Conservation (phyloP, 805 yeast genomes). For the Lipomyces sp. region DNA sequence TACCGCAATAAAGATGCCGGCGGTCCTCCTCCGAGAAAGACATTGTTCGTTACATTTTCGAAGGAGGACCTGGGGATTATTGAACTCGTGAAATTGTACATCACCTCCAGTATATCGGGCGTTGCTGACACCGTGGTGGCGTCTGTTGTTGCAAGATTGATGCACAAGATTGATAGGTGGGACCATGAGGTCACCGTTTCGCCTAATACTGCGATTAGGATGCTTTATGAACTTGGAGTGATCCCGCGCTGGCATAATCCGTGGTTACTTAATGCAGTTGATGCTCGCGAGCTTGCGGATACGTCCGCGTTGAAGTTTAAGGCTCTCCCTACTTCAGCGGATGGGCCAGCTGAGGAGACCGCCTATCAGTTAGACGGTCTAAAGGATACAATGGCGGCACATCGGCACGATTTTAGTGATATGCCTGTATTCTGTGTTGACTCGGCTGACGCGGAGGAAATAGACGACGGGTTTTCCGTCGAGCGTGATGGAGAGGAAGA, state of each 20-base stretch:
- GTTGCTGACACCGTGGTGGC: background rate
- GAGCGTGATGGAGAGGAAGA: slow-evolving; percentile 31
- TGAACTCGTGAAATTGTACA: slow-evolving; percentile 6
- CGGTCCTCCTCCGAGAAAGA: too few species aligned
- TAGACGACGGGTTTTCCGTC: slow-evolving; percentile 88
- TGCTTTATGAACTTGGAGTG: slow-evolving; percentile 30
- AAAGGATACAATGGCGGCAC: slow-evolving; percentile 12
- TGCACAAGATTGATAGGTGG: slow-evolving; percentile 16
- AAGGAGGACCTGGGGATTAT: slow-evolving; percentile 15
- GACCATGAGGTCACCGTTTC: slow-evolving; percentile 1
- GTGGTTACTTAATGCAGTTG: slow-evolving; percentile 1
- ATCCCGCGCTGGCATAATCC: slow-evolving; percentile 26
- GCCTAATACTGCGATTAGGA: slow-evolving; percentile 3
- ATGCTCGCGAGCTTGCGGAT: slow-evolving; percentile 4
- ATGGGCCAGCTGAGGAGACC: background rate
- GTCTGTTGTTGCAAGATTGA: slow-evolving; percentile 15
- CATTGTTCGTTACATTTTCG: slow-evolving; percentile 1
- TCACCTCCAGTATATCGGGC: background rate
- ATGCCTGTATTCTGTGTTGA: slow-evolving; percentile 79
- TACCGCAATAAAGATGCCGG: background rate
- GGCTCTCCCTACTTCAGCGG: background rate
- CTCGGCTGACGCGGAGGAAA: slow-evolving; percentile 73
- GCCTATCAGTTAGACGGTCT: background rate
- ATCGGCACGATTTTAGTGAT: slow-evolving; percentile 32
- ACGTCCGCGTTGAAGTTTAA: background rate